phyloP scores from a whole-genome alignment of 148 eudicot species.

The Amaranthus palmeri region DNA sequence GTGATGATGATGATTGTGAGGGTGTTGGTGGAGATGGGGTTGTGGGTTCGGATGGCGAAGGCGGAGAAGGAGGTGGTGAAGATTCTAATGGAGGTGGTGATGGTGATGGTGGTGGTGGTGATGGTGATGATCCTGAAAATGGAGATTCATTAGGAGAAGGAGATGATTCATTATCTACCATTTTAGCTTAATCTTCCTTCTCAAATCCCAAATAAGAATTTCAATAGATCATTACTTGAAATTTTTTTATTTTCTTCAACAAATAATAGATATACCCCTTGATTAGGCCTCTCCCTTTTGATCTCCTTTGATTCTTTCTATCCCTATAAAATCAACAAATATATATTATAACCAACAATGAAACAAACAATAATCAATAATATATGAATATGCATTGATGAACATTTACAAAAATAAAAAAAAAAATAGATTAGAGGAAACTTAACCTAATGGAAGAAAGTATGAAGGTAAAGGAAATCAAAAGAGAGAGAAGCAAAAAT shows the following conservation, averaged over 20 bases:
- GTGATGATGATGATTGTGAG: no score
- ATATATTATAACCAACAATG: no score
- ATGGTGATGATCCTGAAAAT: constrained; percentile 12
- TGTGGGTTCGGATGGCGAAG: no score
- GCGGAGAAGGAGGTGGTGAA: background rate
- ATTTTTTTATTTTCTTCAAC: background rate
- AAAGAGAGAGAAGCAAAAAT: no score
- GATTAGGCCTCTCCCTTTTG: constrained; percentile 20
- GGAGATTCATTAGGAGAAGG: constrained; percentile 16
- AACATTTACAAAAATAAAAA: no score
- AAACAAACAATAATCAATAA: no score
- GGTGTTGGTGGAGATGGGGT: no score
- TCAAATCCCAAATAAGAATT: background rate
- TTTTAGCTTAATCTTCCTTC: background rate
- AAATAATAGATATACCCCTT: constrained; percentile 12
- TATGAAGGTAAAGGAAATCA: no score
- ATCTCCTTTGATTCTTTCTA: constrained; percentile 12
- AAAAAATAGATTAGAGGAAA: no score
- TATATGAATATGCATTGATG: no score
- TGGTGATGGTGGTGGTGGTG: constrained; percentile 22
- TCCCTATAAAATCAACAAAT: no score
- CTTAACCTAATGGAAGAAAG: no score
- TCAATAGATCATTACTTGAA: constrained; percentile 10
- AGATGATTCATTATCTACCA: constrained; percentile 20
- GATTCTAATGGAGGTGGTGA: constrained; percentile 1